Evolutionary conservation across 306 rosid genomes (phyloP), one percentile per base, ranked within the genome.

Genomic region (Canavalia ensiformis): DNA sequence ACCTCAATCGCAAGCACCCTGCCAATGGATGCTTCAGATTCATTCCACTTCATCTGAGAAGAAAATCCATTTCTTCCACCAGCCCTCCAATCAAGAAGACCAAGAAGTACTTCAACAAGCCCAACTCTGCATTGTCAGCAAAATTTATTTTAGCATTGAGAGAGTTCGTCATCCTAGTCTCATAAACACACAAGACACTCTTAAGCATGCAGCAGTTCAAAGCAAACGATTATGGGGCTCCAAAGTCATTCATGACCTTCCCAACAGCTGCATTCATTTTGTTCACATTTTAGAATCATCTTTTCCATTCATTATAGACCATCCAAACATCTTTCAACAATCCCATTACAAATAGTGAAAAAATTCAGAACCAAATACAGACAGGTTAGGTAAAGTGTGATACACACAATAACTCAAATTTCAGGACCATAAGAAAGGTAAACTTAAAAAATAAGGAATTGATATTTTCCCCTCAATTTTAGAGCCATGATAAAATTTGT

Each of bases 61-160:
- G 91, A 90, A 75, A 93, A 92, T 30, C 98, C 99, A 88, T 85
- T 91, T 90, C 97, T 89, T 81, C 99, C 99, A 11, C 99, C 97
- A 25, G 98, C 97, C 72, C 99, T 92, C 99, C 99, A 95, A 87
- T 95, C 99, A 68, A 95, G 97, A 87, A 95, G 99, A 85, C 99
- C 99, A 57, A 95, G 99, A 83, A 95, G 99, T 52, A 95, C 94
- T 81, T 93, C 94, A 62, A 93, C 98, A 86, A 95, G 98, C 73
- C 99, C 99, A 87, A 91, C 99, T 85, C 99, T 95, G 82, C 84
- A 88, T 77, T 73, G 86, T 84, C 68, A 78, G 82, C 29, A 78
- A 84, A 82, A 50, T 18, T 73, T 28, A 30, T 50, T 60, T 78
- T 73, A 83, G 81, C 29, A 70, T 25, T 72, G 49, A 75, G 71